Evolutionary conservation across 108 stramenopile species (phyloP), one percentile per base, ranked within the genome.

Genomic region (Stephanodiscus triporus): DNA sequence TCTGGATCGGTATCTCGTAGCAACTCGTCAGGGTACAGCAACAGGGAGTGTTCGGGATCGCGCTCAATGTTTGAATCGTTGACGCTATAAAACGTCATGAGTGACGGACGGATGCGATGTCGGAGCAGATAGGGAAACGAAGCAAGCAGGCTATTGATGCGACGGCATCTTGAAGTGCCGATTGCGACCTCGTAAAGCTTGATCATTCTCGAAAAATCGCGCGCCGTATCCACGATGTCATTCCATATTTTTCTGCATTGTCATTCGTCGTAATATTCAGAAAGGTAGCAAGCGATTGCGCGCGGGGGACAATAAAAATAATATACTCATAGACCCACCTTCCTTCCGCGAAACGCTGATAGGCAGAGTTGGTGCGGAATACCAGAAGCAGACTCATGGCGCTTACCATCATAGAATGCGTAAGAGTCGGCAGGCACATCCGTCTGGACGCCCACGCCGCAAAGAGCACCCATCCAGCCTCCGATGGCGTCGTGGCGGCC

Each of bases 331-430:
- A 19, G 8, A 42, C 70, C 37, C 48, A 61, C 70, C 73, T 75
- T 47, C 97, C 97, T 66, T 97, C 97, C 49, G 92, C 91, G 83
- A 95, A 97, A 57, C 97, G 84, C 58, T 92, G 87, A 63, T 98
- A 98, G 9, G 95, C 94, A 17, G 86, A 83, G 69, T 97, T 97
- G 9, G 96, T 97, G 20, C 95, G 87, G 63, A 97, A 97, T 11
- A 96, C 97, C 16, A 98, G 83, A 26, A 98, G 78, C 43, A 97
- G 82, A 40, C 92, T 86, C 59, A 97, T 74, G 16, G 97, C 94
- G 29, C 83, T 82, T 6, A 92, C 91, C 70, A 96, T 86, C 65
- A 97, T 82, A 6, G 86, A 78, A 78, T 97, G 96, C 9, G 88
- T 86, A 13, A 89, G 66, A 7, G 82, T 63, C 17, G 91, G 86